A percentile compares a stretch with the other conserved stretches of the same genome.
Evolutionary conservation across 805 yeast species (phyloP).

Genomic region (Pichia ethanolica): DNA sequence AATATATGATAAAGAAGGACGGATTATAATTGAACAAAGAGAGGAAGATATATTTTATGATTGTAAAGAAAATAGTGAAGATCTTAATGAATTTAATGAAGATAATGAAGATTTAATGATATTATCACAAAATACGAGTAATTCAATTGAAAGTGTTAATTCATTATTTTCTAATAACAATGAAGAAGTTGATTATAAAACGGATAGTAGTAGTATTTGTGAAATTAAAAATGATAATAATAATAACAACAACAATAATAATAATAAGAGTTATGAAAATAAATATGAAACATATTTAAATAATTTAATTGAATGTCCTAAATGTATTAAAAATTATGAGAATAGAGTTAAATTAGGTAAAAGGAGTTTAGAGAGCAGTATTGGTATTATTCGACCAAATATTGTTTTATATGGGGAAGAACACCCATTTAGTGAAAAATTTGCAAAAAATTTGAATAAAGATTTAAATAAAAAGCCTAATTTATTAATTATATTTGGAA

Average conservation of each 20-base stretch:
- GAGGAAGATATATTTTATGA: not conserved
- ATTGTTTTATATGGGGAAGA: slow-evolving; percentile 91
- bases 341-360: slow-evolving; percentile 63
- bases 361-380: slow-evolving; percentile 58
- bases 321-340: slow-evolving; percentile 50
- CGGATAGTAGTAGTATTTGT: slow-evolving; percentile 1
- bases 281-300: slow-evolving; percentile 37
- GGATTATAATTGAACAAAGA: not conserved
- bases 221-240: not conserved
- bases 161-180: not conserved
- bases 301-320: slow-evolving; percentile 63
- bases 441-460: slow-evolving; percentile 58
- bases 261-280: slow-evolving; percentile 14
- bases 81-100: not conserved
- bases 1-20: slow-evolving; percentile 30
- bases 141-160: not conserved
- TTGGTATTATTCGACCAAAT: slow-evolving; percentile 79
- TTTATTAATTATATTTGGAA: slow-evolving; percentile 80
- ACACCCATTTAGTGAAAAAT: slow-evolving; percentile 79
- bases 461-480: slow-evolving; percentile 71
- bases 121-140: slow-evolving; percentile 1
- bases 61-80: not conserved
- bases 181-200: slow-evolving; percentile 28
- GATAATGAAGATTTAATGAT: slow-evolving; percentile 2
- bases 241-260: no score